phyloP scores from a whole-genome alignment of 1,284 basidiomycete species.

The Boletus semigastroideus region DNA sequence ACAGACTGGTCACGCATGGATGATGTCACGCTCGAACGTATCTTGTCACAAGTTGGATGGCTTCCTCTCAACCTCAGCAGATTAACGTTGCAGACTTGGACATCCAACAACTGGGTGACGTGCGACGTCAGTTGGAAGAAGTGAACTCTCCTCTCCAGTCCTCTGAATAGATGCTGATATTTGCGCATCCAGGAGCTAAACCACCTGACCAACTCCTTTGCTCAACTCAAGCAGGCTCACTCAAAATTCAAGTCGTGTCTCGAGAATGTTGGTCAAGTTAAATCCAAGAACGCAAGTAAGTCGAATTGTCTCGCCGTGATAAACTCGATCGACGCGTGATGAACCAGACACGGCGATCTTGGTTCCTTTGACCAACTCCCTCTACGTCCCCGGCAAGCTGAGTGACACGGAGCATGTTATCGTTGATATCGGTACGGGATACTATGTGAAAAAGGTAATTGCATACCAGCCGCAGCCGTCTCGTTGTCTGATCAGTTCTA shows the following conservation, averaged over 20 bases:
- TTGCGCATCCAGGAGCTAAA: conserved; percentile 73
- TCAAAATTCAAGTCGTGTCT: conserved; percentile 90
- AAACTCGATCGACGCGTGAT: not conserved
- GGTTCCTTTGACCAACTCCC: conserved; percentile 90
- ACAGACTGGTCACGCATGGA: too few relatives aligned
- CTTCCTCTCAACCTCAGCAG: conserved; percentile 52
- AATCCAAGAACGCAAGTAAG: conserved; percentile 71
- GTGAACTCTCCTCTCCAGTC: conserved; percentile 39
- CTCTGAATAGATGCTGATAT: conserved; percentile 6
- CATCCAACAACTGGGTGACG: conserved; percentile 79
- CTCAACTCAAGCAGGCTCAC: conserved; percentile 91
- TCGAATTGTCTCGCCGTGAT: conserved; percentile 7
- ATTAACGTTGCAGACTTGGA: conserved; percentile 81
- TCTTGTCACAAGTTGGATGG: too few relatives aligned
- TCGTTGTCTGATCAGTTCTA: conserved; percentile 33
- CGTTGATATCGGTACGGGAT: conserved; percentile 95
- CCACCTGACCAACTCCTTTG: conserved; percentile 90
- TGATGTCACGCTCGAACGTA: too few relatives aligned
- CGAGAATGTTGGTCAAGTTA: conserved; percentile 80
- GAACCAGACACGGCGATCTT: conserved; percentile 79
- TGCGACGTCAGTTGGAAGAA: conserved; percentile 87
- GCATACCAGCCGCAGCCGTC: not conserved
- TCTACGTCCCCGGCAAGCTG: conserved; percentile 93
- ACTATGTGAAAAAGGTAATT: conserved; percentile 90
- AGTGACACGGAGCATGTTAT: conserved; percentile 85